Evolutionary conservation across 2,329 filamentous ascomycete species (phyloP).

Genomic region (Paraphaeosphaeria sporulosa): DNA sequence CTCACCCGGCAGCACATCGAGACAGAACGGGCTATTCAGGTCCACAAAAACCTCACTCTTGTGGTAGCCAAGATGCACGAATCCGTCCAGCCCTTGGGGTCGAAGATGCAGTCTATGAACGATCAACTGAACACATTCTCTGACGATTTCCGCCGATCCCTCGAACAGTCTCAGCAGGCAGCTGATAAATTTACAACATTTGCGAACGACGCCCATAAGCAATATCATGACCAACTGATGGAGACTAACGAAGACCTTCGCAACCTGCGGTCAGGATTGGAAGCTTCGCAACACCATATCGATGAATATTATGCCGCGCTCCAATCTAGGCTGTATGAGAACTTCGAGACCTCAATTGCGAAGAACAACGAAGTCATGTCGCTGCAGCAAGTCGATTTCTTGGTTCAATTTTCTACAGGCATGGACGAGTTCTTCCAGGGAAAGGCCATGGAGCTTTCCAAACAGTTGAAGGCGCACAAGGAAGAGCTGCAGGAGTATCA

Average conservation of each 20-base stretch:
- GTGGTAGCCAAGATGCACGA: constrained; percentile 20
- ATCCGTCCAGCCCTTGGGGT: constrained; percentile 2
- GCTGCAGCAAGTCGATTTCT: constrained; percentile 4
- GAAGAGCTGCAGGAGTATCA: constrained; percentile 15
- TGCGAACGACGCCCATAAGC: background rate
- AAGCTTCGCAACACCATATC: background rate
- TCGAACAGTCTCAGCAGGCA: background rate
- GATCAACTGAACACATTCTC: constrained; percentile 3
- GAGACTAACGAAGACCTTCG: constrained; percentile 6
- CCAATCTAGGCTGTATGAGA: constrained; percentile 4
- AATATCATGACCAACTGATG: background rate
- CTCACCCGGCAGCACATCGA: constrained; percentile 66
- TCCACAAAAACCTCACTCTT: constrained; percentile 43
- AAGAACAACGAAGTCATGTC: constrained; percentile 6
- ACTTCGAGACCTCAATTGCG: constrained; percentile 10
- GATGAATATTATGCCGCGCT: constrained; percentile 1
- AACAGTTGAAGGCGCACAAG: constrained; percentile 10
- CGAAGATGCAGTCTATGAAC: constrained; percentile 7
- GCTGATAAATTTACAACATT: background rate
- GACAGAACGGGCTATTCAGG: constrained; percentile 54
- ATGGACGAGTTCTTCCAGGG: constrained; percentile 5
- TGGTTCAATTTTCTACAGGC: constrained; percentile 6
- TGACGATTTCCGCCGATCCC: background rate
- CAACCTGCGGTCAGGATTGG: constrained; percentile 5
- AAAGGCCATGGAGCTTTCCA: constrained; percentile 10